phyloP scores from a whole-genome alignment of 2,329 filamentous ascomycete species.

The Cladosporium sp. region DNA sequence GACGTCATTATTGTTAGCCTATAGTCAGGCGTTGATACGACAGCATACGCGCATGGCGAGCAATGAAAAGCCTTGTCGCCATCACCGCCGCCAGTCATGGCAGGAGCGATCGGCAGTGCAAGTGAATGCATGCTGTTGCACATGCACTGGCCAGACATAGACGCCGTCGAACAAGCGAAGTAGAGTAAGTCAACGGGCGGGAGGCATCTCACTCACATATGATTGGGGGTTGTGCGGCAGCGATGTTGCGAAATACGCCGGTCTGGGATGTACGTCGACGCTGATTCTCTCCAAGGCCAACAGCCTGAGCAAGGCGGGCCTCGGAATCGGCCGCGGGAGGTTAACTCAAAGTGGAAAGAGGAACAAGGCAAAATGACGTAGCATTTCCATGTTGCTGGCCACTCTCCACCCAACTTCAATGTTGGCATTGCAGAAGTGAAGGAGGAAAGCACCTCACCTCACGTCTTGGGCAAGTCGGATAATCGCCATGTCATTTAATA shows the following conservation, averaged over 20 bases:
- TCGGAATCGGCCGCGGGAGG: too few species aligned
- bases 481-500: slow-evolving; percentile 24
- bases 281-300: too few species aligned
- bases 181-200: not conserved
- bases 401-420: not conserved
- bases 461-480: too few species aligned
- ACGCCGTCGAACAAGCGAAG: too few species aligned
- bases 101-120: too few species aligned
- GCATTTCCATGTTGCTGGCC: not conserved
- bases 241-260: slow-evolving; percentile 12
- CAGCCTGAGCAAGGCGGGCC: not conserved
- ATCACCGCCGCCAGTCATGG: too few species aligned
- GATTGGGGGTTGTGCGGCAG: slow-evolving; percentile 1
- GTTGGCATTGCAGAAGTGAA: too few species aligned
- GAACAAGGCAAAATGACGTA: slow-evolving; percentile 4
- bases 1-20: too few species aligned
- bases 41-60: not conserved
- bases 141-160: not conserved
- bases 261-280: slow-evolving; percentile 7
- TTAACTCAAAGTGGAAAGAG: too few species aligned
- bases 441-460: too few species aligned
- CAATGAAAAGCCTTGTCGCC: not conserved
- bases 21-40: too few species aligned
- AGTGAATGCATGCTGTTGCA: not conserved
- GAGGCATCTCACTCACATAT: slow-evolving; percentile 9